These are phyloP conservation scores for Hypoxylon sp. DNA, from an alignment of 2,329 filamentous ascomycete species.

Conservation along the genomic window DNA sequence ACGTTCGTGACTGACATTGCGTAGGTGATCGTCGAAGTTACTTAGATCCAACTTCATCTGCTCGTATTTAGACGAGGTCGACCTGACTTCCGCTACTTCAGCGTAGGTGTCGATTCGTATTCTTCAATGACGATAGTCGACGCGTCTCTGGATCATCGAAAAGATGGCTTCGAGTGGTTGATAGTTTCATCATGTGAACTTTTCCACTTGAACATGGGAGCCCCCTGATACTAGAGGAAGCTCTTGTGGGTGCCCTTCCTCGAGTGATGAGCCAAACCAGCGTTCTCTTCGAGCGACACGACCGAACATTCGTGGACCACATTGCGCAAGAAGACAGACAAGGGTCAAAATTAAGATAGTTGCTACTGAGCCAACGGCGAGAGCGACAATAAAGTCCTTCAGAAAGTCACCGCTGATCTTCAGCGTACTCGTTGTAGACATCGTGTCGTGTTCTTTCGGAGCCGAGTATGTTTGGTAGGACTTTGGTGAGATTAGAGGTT, in stretches of 20 bases:
- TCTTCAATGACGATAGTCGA: conserved; percentile 1
- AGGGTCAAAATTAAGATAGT: conserved; percentile 39
- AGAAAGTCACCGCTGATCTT: conserved; percentile 33
- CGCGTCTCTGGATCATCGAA: background rate
- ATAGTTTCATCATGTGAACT: conserved; percentile 4
- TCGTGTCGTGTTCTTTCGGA: conserved; percentile 7
- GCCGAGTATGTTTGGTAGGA: background rate
- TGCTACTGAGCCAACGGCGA: conserved; percentile 36
- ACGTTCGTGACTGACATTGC: conserved; percentile 5
- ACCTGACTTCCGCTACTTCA: background rate
- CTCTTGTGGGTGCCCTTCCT: conserved; percentile 32
- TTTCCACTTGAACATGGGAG: conserved; percentile 6
- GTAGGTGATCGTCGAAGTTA: conserved; percentile 6
- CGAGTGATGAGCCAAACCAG: conserved; percentile 36
- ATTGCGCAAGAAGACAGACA: conserved; percentile 45
- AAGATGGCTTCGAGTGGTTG: background rate
- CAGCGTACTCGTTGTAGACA: conserved; percentile 25
- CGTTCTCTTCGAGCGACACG: conserved; percentile 35
- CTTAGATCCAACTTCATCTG: background rate
- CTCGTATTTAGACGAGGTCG: background rate
- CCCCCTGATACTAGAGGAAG: conserved; percentile 17
- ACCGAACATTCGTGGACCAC: conserved; percentile 42
- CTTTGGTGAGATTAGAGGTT: background rate
- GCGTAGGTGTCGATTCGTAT: background rate
- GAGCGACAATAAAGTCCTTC: conserved; percentile 37